Base-by-base conservation (phyloP, 495 filamentous ascomycete species). In the Aspergillus campestris region DNA sequence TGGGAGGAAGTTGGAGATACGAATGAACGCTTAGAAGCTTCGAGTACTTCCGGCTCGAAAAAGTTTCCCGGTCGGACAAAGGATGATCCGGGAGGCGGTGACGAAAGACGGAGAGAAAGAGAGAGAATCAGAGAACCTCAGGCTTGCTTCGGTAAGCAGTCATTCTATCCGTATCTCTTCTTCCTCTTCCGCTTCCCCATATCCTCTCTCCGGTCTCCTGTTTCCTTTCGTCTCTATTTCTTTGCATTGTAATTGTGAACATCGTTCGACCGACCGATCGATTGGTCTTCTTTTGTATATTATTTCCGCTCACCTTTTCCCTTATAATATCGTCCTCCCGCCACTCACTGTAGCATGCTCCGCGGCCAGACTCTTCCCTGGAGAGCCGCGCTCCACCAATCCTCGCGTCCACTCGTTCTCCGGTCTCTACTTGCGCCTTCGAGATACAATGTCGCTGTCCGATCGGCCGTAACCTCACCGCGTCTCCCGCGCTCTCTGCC, bases 291-390 rank as follows among this genome's bases (percentile, higher is more conserved):
- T 37, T 34, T 11, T 51, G 27, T 48, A 42, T 15, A 38, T 31
- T 49, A 47, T 39, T 45, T 29, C 31, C 38, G 34, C 15, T 24
- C 27, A 15, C 41, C n/a, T 30, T 34, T 38, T 34, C 35, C 41
- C 36, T 10, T 38, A 29, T 24, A 4, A 40, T 38, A 30, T 10
- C 37, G 38, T 41, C 38, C 44, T 30, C 41, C 32, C 47, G 2
- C 41, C 28, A 38, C 45, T 30, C 31, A 47, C 27, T 56, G 45
- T 61, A 77, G 71, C 62, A 77, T 77, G 73, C 62, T 75, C 62
- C 67, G 68, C 65, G 66, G 69, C 62, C 72, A 73, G 63, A 70
- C 68, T 51, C 61, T 75, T 56, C 70, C 72, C 66, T 76, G 73
- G 74, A 75, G 74, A 67, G 71, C 66, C 62, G 66, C 67, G 59